Conservation (phyloP, 345 rosid species). For the Ceriops decandra region DNA sequence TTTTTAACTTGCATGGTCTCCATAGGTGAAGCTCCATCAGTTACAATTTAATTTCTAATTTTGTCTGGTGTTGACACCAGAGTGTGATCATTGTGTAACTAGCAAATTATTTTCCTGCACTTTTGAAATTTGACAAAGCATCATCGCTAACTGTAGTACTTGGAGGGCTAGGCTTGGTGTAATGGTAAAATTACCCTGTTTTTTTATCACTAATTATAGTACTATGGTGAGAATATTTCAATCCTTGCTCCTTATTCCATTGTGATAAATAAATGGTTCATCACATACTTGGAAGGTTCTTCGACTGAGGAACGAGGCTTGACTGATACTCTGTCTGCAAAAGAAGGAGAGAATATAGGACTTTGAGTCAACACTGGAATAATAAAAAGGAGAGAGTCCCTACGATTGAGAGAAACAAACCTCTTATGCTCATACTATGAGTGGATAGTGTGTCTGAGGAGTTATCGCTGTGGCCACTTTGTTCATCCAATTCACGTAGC, state of each 20-base stretch:
- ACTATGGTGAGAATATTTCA: no score
- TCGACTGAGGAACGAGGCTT: constrained; percentile 48
- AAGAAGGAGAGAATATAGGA: not conserved
- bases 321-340: constrained; percentile 40
- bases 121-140: no score
- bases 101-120: no score
- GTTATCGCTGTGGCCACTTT: constrained; percentile 12
- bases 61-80: not conserved
- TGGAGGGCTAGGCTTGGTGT: no score
- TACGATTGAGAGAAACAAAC: constrained; percentile 27
- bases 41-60: not conserved
- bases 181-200: no score
- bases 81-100: no score
- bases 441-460: constrained; percentile 32
- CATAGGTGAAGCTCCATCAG: no score
- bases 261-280: no score
- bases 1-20: no score
- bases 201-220: no score
- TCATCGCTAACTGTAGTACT: no score
- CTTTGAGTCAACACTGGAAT: not conserved
- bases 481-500: constrained; percentile 42
- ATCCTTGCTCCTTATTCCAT: no score
- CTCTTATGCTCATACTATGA: constrained; percentile 42
- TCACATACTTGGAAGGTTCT: constrained; percentile 48
- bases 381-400: not conserved